Percentiles rank a stretch among this genome's conserved stretches.
These are phyloP conservation scores for Candida qinlingensis DNA, from an alignment of 805 yeast species.

Conservation along the genomic window DNA sequence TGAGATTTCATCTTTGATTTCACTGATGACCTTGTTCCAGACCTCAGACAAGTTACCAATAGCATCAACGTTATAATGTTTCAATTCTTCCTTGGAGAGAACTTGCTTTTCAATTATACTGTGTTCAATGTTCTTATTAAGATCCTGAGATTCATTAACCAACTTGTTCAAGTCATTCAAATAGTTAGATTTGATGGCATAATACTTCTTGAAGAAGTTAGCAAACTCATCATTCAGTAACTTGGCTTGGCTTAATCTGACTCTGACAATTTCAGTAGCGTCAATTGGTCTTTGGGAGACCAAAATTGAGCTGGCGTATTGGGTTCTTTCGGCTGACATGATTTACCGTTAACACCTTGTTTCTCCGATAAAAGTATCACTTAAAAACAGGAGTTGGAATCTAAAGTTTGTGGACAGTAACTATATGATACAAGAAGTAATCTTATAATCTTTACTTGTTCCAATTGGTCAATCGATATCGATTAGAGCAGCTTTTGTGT, in stretches of 20 bases:
- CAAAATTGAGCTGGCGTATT: conserved; percentile 36
- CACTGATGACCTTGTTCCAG: conserved; percentile 40
- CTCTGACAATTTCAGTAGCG: conserved; percentile 53
- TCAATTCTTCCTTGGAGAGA: conserved; percentile 38
- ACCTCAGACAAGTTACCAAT: conserved; percentile 39
- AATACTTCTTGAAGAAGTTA: conserved; percentile 47
- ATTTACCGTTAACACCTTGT: neutral
- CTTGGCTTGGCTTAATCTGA: conserved; percentile 51
- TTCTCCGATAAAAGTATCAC: neutral
- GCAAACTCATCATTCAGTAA: conserved; percentile 56
- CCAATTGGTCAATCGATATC: too few relatives aligned
- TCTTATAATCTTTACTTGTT: too few relatives aligned
- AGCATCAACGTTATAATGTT: conserved; percentile 43
- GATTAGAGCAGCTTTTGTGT: too few relatives aligned
- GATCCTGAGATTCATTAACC: conserved; percentile 23
- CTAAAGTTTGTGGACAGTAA: too few relatives aligned
- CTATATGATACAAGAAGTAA: too few relatives aligned
- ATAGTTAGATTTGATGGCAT: conserved; percentile 21
- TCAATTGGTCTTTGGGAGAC: conserved; percentile 47
- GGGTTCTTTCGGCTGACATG: conserved; percentile 25
- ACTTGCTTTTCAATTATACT: conserved; percentile 35
- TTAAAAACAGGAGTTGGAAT: too few relatives aligned
- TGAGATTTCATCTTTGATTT: conserved; percentile 40
- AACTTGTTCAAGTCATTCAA: conserved; percentile 17
- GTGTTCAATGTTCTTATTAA: conserved; percentile 28